phyloP scores from a whole-genome alignment of 148 eudicot species.

The Chenopodium suecicum region DNA sequence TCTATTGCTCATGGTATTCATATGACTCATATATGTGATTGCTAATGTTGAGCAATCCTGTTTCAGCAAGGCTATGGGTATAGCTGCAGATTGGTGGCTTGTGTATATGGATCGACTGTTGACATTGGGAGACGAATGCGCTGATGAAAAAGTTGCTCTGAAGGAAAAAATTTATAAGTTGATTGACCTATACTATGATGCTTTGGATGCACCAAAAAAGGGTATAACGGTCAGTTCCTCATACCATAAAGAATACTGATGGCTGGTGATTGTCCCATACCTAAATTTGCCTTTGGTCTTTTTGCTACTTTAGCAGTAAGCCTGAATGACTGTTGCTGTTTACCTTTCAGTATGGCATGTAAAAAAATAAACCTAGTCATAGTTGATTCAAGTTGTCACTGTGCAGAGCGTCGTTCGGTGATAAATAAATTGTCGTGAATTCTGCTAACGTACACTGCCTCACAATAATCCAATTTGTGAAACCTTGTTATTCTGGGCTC shows the following conservation, averaged over 20 bases:
- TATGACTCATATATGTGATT: neutral
- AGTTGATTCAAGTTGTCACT: too few species aligned
- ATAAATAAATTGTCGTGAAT: too few species aligned
- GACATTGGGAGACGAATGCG: conserved; percentile 36
- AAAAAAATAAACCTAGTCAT: too few species aligned
- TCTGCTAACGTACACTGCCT: neutral
- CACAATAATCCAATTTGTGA: neutral
- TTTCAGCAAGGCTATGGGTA: conserved; percentile 50
- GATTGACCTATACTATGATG: conserved; percentile 74
- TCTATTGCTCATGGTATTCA: neutral
- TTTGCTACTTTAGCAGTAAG: neutral
- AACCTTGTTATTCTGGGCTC: neutral
- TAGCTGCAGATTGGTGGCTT: conserved; percentile 77
- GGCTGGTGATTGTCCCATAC: neutral
- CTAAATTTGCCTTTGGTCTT: neutral
- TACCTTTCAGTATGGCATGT: too few species aligned
- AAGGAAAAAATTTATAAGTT: conserved; percentile 38
- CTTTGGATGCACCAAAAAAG: conserved; percentile 86
- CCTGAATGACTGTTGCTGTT: neutral
- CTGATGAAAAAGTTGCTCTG: conserved; percentile 34
- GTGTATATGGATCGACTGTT: conserved; percentile 64
- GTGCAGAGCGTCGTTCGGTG: too few species aligned
- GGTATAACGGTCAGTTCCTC: conserved; percentile 58
- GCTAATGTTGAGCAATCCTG: conserved; percentile 8
- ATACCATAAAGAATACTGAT: neutral